Evolutionary conservation across 495 filamentous ascomycete species (phyloP).

Genomic region (Parachaetomium inaequale): DNA sequence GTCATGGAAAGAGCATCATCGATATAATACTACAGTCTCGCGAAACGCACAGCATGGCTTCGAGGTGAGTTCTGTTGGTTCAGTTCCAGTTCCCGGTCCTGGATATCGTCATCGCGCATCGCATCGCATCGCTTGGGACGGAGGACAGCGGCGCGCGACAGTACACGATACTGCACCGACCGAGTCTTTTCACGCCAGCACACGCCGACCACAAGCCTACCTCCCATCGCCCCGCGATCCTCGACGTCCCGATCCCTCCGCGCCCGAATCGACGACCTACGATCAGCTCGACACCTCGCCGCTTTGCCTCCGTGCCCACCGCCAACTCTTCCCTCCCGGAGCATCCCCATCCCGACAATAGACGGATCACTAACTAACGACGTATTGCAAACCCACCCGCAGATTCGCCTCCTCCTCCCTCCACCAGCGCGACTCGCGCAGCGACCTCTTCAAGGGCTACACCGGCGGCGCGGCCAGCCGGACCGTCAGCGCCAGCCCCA

Average conservation of each 20-base stretch:
- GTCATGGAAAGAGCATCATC: background rate
- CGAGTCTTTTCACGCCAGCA: background rate
- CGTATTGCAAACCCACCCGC: background rate
- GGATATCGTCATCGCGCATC: background rate
- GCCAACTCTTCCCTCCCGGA: background rate
- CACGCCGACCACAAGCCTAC: background rate
- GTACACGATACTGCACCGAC: background rate
- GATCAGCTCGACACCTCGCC: background rate
- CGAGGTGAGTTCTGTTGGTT: constrained; percentile 20
- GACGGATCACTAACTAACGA: constrained; percentile 9
- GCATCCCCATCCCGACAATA: constrained; percentile 25
- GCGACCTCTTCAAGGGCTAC: constrained; percentile 84
- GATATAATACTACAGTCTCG: background rate
- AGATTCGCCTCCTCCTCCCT: constrained; percentile 62
- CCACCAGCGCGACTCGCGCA: constrained; percentile 83
- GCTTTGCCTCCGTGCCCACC: background rate
- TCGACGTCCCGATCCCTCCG: background rate
- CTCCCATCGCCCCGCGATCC: background rate
- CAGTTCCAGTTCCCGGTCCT: background rate
- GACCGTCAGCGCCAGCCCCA: constrained; percentile 47
- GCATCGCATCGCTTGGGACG: background rate
- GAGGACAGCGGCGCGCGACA: background rate
- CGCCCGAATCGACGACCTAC: background rate
- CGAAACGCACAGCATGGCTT: constrained; percentile 22
- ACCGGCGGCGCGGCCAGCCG: constrained; percentile 55